These are phyloP conservation scores for Ensete ventricosum DNA, from an alignment of 176 grass and related monocot species.

Conservation along the genomic window DNA sequence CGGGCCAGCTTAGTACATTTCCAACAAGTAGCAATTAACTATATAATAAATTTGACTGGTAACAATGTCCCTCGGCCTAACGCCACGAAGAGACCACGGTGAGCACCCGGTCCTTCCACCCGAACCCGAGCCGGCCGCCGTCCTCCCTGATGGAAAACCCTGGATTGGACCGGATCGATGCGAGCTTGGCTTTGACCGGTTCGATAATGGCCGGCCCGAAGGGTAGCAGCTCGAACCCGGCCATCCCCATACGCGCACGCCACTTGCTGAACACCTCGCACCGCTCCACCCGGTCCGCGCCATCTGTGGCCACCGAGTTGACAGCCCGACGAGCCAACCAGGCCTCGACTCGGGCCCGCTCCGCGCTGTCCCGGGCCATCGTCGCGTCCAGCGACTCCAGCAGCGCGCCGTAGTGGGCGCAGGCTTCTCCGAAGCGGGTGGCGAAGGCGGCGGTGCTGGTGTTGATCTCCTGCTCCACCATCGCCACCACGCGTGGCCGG, in stretches of 20 bases:
- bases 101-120: slow-evolving; percentile 58
- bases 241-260: slow-evolving; percentile 22
- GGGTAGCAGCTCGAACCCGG: background rate
- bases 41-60: background rate
- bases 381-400: slow-evolving; percentile 60
- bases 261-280: slow-evolving; percentile 26
- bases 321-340: background rate
- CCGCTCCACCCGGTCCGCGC: slow-evolving; percentile 7
- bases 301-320: slow-evolving; percentile 14
- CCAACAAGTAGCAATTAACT: background rate
- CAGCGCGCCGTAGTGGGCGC: slow-evolving; percentile 52
- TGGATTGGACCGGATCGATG: background rate
- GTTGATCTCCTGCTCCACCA: slow-evolving; percentile 87
- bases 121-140: slow-evolving; percentile 33
- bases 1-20: background rate
- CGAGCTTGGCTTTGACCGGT: background rate
- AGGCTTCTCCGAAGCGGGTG: slow-evolving; percentile 62
- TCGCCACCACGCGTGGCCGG: slow-evolving; percentile 44
- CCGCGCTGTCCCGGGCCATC: slow-evolving; percentile 21
- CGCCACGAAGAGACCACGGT: slow-evolving; percentile 77
- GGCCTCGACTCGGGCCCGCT: slow-evolving; percentile 16
- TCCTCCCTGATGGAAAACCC: slow-evolving; percentile 7
- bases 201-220: background rate
- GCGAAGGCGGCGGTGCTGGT: slow-evolving; percentile 71
- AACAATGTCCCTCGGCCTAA: slow-evolving; percentile 9